phyloP scores from a whole-genome alignment of 2,329 filamentous ascomycete genomes.

The Clathrospora elynae region DNA sequence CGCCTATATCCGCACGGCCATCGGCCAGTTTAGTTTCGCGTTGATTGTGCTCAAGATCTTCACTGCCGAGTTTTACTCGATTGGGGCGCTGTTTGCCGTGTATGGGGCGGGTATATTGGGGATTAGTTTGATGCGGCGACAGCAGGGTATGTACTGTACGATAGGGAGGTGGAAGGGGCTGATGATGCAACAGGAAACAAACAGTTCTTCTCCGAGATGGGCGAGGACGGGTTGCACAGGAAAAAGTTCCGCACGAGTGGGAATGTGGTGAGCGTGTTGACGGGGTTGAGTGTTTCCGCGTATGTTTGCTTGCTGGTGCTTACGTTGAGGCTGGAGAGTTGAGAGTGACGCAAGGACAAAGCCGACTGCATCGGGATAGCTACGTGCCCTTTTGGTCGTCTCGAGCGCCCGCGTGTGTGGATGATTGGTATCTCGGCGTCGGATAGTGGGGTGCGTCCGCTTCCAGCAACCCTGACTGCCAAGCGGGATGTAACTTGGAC shows the following conservation, averaged over 20 bases:
- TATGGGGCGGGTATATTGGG: conserved; percentile 86
- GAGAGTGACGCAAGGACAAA: neutral
- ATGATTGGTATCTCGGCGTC: conserved; percentile 15
- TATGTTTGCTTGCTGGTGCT: conserved; percentile 65
- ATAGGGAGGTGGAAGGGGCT: neutral
- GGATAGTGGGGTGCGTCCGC: conserved; percentile 16
- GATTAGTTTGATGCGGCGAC: conserved; percentile 82
- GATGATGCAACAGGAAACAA: conserved; percentile 65
- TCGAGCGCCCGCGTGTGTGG: conserved; percentile 6
- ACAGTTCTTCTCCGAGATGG: conserved; percentile 79
- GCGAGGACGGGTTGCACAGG: conserved; percentile 64
- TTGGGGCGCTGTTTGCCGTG: conserved; percentile 92
- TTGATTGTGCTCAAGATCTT: conserved; percentile 96
- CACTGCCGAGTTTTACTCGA: conserved; percentile 93
- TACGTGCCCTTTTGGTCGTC: conserved; percentile 5
- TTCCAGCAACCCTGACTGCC: conserved; percentile 13
- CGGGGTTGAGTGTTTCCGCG: conserved; percentile 65
- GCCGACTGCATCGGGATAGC: too few relatives aligned
- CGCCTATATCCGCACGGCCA: conserved; percentile 91
- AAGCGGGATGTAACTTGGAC: conserved; percentile 9
- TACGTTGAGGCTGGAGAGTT: conserved; percentile 56
- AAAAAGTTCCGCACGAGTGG: conserved; percentile 69
- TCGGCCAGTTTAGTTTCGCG: conserved; percentile 93
- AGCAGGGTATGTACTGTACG: conserved; percentile 62
- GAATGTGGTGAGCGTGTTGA: conserved; percentile 67